These are phyloP conservation scores for Polygonum aviculare DNA, from an alignment of 148 eudicot species.

Conservation along the genomic window DNA sequence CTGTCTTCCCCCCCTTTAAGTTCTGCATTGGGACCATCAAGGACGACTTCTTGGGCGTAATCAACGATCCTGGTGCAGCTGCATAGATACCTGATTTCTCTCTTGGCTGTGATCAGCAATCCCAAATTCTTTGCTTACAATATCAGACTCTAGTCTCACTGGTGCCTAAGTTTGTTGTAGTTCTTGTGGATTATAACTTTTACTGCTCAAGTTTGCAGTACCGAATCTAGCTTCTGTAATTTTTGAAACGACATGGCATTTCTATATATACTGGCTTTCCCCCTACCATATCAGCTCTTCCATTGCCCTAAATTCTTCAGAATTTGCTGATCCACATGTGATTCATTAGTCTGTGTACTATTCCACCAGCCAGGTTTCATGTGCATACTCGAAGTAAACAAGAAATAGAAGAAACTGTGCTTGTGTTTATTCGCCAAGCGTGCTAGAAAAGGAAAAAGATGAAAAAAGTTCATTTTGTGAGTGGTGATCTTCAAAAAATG, in stretches of 20 bases:
- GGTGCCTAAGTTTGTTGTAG: neutral
- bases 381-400: neutral
- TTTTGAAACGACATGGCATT: neutral
- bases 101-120: neutral
- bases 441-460: neutral
- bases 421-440: neutral
- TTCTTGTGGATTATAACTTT: neutral
- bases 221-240: neutral
- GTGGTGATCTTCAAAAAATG: neutral
- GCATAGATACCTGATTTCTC: conserved; percentile 2
- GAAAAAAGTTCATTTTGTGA: neutral
- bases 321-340: neutral
- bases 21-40: conserved; percentile 93
- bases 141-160: neutral
- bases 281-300: neutral
- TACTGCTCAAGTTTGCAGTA: neutral
- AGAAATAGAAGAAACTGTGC: neutral
- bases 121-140: neutral
- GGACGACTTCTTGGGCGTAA: conserved; percentile 83
- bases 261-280: neutral
- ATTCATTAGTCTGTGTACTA: neutral
- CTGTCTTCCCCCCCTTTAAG: conserved; percentile 26
- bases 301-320: neutral
- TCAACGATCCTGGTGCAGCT: conserved; percentile 58
- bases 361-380: no score